Evolutionary conservation across 2,329 filamentous ascomycete genomes (phyloP), one percentile per base, ranked within the genome.

Genomic region (Whalleya microplaca): DNA sequence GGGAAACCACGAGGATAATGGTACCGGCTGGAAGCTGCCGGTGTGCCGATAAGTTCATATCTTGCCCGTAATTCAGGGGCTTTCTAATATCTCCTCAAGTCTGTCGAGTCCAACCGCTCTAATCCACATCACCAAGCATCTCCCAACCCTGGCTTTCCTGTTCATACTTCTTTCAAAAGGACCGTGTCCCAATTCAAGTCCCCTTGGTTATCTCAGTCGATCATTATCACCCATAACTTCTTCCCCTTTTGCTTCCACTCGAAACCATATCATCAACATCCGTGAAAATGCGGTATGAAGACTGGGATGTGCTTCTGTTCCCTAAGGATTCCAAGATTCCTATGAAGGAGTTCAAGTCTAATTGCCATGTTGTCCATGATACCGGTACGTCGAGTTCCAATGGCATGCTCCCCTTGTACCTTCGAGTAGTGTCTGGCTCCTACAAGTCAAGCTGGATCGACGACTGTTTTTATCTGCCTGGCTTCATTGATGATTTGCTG

Each of bases 231-330:
- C 42, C 57, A 55, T 41, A 48, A 47, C 12, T 51, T 58, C 56
- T 41, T 51, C 44, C 56, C 46, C 52, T 53, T 63, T 58, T 56
- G 54, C 58, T 59, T 59, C 40, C 61, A 58, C 53, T 49, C 56
- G 59, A 59, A n/a, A 53, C 41, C 45, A 21, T 64, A 60, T 66
- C 55, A 43, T 55, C 64, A 56, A 52, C 55, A 43, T 48, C 56
- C 23, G 55, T 51, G 73, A 80, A 66, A 60, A 96, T 96, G 92
- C 87, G 91, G 56, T 96, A 89, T 79, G 84, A 91, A 65, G 86
- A 91, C 68, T 96, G 91, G 92, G 92, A 96, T 68, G 83, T 95
- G 53, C 84, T 96, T 43, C 79, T 96, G 59, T 96, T 96, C 71
- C 88, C 90, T 0, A 74, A 73, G 59, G 81, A 83, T 58, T 86